A percentile compares a stretch with the other conserved stretches of the same genome.
Evolutionary conservation across 176 grass and related monocot species (phyloP).

Genomic region (Oryza punctata): DNA sequence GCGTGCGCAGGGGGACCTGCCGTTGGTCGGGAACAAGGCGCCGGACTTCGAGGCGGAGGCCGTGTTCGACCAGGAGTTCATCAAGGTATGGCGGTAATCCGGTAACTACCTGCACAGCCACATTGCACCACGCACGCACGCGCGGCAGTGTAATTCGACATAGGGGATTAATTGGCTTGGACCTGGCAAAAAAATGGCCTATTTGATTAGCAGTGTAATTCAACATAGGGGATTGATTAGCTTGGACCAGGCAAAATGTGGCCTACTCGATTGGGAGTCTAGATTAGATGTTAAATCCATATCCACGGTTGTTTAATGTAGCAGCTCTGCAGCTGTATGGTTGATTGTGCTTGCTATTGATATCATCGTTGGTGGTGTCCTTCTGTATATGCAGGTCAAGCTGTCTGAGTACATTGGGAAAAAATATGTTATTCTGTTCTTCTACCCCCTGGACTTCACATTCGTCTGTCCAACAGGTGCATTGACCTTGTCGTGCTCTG

Average conservation of each 20-base stretch:
- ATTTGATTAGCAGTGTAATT: not conserved
- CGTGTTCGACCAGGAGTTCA: slow-evolving; percentile 83
- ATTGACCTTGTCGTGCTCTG: not conserved
- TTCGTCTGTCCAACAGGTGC: slow-evolving; percentile 70
- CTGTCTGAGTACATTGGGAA: slow-evolving; percentile 72
- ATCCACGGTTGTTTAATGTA: not conserved
- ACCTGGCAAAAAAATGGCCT: not conserved
- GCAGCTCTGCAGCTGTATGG: not conserved
- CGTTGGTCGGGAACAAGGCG: slow-evolving; percentile 72
- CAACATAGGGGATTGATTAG: not conserved
- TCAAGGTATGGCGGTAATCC: slow-evolving; percentile 36
- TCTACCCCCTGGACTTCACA: slow-evolving; percentile 77
- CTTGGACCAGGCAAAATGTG: not conserved
- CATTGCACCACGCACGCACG: not conserved
- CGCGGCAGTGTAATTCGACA: not conserved
- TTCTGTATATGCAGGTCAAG: slow-evolving; percentile 55
- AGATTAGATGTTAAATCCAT: not conserved
- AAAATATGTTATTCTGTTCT: slow-evolving; percentile 78
- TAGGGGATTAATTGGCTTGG: not conserved
- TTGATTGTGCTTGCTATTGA: not conserved
- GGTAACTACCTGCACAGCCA: not conserved
- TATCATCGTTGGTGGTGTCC: not conserved
- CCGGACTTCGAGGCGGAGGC: slow-evolving; percentile 79
- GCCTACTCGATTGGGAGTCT: not conserved
- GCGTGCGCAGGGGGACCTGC: slow-evolving; percentile 49